These are phyloP conservation scores for Antitrichia curtipendula DNA, from an alignment of 225 moss, liverwort and hornwort genomes.

Conservation along the genomic window DNA sequence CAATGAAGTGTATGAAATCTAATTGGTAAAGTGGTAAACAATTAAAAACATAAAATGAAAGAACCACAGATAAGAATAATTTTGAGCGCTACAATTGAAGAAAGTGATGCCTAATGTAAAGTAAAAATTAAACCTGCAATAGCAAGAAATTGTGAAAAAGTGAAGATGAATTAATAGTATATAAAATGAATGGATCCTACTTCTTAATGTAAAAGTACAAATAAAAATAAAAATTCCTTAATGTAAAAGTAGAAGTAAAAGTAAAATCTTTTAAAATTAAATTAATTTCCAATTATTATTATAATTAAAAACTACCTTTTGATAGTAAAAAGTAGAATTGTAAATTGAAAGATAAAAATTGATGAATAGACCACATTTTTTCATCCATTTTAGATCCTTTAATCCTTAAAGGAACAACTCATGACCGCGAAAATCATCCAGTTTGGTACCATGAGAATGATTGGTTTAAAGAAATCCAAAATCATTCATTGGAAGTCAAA, in stretches of 20 bases:
- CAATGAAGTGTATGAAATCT: neutral
- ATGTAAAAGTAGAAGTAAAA: neutral
- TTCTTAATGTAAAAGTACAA: neutral
- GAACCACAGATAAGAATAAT: neutral
- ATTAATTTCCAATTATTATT: too few species aligned
- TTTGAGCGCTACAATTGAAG: neutral
- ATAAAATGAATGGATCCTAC: too few species aligned
- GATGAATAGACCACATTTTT: neutral
- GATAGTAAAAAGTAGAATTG: too few species aligned
- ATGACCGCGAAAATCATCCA: too few species aligned
- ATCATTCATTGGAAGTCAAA: too few species aligned
- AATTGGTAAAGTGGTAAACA: neutral
- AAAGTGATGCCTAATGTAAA: neutral
- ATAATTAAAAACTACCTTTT: too few species aligned
- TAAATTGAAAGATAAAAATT: neutral
- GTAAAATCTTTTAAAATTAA: neutral
- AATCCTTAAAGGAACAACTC: too few species aligned
- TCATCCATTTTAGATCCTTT: neutral
- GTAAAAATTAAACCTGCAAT: fast-evolving
- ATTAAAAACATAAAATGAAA: neutral
- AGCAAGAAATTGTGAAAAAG: neutral
- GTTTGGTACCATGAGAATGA: too few species aligned
- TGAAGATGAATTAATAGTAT: neutral
- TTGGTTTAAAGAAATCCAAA: too few species aligned
- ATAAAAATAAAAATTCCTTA: neutral